Percentiles rank a stretch among this genome's conserved stretches.
Conservation (phyloP, 2,329 filamentous ascomycete genomes). For the Coleophoma eucalyptorum region DNA sequence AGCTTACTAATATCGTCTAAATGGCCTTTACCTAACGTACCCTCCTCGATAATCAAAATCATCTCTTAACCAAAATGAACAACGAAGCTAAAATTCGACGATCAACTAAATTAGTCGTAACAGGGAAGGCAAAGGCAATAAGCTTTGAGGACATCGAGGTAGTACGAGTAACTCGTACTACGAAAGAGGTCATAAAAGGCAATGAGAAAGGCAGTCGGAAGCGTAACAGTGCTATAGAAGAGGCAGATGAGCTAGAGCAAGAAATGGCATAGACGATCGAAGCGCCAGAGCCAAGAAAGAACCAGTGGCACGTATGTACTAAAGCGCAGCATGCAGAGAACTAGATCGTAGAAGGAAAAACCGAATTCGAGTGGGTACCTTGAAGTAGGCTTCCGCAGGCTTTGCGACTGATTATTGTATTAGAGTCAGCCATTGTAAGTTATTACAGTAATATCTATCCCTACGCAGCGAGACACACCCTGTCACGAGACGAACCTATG, state of each 20-base stretch:
- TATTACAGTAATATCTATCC: too few relatives aligned
- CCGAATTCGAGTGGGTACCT: too few relatives aligned
- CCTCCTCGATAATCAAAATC: neutral
- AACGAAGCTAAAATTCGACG: conserved; percentile 1
- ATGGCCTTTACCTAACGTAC: neutral
- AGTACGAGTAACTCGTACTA: conserved; percentile 11
- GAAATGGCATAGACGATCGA: conserved; percentile 19
- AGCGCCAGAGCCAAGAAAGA: neutral
- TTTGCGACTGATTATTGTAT: too few relatives aligned
- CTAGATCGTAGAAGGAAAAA: too few relatives aligned
- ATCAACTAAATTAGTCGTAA: neutral
- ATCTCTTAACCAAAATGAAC: conserved; percentile 4
- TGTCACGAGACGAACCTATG: too few relatives aligned
- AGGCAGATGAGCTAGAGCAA: conserved; percentile 45
- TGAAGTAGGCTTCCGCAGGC: too few relatives aligned
- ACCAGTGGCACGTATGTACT: conserved; percentile 9
- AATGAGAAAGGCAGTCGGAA: conserved; percentile 8
- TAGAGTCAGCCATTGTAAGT: too few relatives aligned
- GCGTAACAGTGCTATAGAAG: conserved; percentile 23
- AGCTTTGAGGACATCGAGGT: conserved; percentile 28
- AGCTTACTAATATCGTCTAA: neutral
- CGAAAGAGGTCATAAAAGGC: conserved; percentile 11
- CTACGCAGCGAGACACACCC: too few relatives aligned
- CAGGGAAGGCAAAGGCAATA: conserved; percentile 14
- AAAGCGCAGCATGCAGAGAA: too few relatives aligned